A percentile compares a stretch with the other conserved stretches of the same genome.
These are phyloP conservation scores for Castanea crenata DNA, from an alignment of 306 rosid species.

Conservation along the genomic window DNA sequence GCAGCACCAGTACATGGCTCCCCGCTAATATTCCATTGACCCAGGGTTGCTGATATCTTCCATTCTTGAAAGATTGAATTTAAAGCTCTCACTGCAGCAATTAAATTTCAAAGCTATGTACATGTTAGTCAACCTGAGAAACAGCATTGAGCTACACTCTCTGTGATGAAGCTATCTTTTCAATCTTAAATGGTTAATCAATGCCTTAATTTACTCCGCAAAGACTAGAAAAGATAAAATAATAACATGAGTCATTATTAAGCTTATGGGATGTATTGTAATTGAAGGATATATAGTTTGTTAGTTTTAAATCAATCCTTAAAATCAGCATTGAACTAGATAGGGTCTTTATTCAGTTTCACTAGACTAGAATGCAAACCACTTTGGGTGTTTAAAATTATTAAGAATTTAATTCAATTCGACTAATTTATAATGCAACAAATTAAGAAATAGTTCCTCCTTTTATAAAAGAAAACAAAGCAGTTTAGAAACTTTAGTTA, in stretches of 20 bases:
- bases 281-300: not conserved
- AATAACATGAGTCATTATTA: not conserved
- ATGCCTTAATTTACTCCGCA: not conserved
- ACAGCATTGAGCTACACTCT: not conserved
- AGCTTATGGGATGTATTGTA: not conserved
- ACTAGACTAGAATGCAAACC: not conserved
- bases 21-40: constrained; percentile 64
- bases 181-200: not conserved
- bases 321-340: not conserved
- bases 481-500: not conserved
- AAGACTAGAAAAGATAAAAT: not conserved
- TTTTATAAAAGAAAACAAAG: not conserved
- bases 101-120: not conserved
- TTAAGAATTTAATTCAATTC: not conserved
- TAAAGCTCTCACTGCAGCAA: constrained; percentile 46
- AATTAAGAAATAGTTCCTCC: not conserved
- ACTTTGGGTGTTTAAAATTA: not conserved
- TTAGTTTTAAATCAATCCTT: not conserved
- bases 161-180: not conserved
- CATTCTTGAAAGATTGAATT: constrained; percentile 63
- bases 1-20: constrained; percentile 74
- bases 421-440: not conserved
- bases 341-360: not conserved
- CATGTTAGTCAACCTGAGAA: not conserved
- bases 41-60: constrained; percentile 25